Percentiles rank a stretch among this genome's conserved stretches.
phyloP scores from a whole-genome alignment of 371 early-diverging fungal species.

The Thermomucor indicae-seudaticae region DNA sequence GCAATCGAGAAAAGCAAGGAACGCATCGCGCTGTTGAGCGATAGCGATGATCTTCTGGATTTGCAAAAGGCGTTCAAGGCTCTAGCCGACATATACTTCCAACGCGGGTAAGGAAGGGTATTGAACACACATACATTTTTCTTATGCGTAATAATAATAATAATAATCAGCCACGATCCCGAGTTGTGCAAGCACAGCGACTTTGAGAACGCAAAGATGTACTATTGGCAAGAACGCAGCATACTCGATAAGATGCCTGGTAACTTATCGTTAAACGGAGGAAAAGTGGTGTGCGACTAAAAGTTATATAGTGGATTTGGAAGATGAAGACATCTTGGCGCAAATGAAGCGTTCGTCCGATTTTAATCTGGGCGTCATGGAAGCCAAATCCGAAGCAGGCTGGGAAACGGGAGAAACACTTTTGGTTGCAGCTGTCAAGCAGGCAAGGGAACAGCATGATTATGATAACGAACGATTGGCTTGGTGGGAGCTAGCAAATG shows the following conservation, averaged over 20 bases:
- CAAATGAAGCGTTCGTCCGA: slow-evolving; percentile 19
- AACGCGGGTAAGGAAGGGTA: slow-evolving; percentile 12
- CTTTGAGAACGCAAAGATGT: slow-evolving; percentile 20
- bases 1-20: slow-evolving; percentile 10
- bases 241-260: slow-evolving; percentile 17
- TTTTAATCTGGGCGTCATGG: slow-evolving; percentile 39
- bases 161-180: slow-evolving; percentile 9
- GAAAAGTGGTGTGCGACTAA: no score
- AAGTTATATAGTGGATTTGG: not conserved
- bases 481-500: slow-evolving; percentile 37
- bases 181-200: slow-evolving; percentile 16
- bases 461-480: slow-evolving; percentile 14
- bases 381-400: slow-evolving; percentile 13
- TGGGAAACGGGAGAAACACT: slow-evolving; percentile 4
- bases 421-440: slow-evolving; percentile 15
- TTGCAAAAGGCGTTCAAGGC: slow-evolving; percentile 20
- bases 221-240: slow-evolving; percentile 23
- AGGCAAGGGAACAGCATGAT: slow-evolving; percentile 15
- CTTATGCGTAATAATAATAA: not conserved
- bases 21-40: slow-evolving; percentile 4
- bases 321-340: slow-evolving; percentile 9
- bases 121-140: not conserved
- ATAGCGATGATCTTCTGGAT: slow-evolving; percentile 1
- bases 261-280: no score
- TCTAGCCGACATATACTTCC: slow-evolving; percentile 30